phyloP scores from a whole-genome alignment of 148 eudicot species.

The Camellia granthamiana region DNA sequence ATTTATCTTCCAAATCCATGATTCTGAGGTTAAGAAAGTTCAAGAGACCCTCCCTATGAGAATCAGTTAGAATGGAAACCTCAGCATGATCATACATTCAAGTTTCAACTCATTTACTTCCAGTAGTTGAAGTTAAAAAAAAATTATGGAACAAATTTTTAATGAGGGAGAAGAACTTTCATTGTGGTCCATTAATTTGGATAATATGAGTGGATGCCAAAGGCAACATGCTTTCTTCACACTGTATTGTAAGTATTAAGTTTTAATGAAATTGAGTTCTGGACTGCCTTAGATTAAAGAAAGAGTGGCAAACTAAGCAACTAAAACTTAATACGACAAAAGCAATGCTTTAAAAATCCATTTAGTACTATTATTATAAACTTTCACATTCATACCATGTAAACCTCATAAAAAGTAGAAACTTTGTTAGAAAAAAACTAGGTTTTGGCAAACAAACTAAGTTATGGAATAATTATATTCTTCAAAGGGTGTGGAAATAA shows the following conservation, averaged over 20 bases:
- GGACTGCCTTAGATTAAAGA: neutral
- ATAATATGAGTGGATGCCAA: neutral
- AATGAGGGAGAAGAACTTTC: neutral
- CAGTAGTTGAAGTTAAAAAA: neutral
- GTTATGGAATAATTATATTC: neutral
- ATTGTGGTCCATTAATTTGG: neutral
- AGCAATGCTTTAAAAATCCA: neutral
- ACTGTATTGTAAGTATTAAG: neutral
- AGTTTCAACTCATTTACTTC: neutral
- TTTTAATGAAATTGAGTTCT: neutral
- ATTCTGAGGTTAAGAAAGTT: constrained; percentile 15
- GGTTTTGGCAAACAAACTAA: neutral
- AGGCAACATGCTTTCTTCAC: neutral
- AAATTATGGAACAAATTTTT: neutral
- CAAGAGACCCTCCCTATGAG: constrained; percentile 18
- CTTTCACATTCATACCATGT: neutral
- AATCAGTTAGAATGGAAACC: constrained; percentile 4
- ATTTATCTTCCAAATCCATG: constrained; percentile 46
- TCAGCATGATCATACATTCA: neutral
- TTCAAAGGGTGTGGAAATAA: neutral
- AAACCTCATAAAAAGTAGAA: neutral
- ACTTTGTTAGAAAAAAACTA: neutral
- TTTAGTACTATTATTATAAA: neutral
- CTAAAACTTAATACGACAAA: neutral
- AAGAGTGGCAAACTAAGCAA: neutral